Evolutionary conservation across 768 basidiomycete genomes (phyloP).

Genomic region (Podaxis sp.): DNA sequence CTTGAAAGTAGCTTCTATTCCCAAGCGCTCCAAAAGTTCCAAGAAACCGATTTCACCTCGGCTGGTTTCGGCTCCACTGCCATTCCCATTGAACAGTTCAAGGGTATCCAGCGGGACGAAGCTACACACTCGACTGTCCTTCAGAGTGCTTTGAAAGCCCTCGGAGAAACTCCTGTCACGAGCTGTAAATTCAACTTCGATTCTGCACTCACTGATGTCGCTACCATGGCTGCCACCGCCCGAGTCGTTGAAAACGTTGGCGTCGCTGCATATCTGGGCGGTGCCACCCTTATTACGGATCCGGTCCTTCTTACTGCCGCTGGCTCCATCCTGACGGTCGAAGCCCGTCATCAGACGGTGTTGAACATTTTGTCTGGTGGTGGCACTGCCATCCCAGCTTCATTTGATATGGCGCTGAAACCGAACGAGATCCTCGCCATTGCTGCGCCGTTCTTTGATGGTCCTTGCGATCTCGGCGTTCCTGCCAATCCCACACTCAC

Average conservation of each 20-base stretch:
- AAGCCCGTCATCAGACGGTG: constrained; percentile 81
- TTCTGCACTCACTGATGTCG: constrained; percentile 58
- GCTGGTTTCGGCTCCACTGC: constrained; percentile 64
- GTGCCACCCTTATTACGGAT: constrained; percentile 59
- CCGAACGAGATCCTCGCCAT: constrained; percentile 73
- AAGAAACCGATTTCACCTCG: constrained; percentile 54
- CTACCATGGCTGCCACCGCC: constrained; percentile 68
- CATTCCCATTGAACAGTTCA: constrained; percentile 61
- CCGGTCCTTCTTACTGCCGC: constrained; percentile 64
- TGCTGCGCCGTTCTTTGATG: constrained; percentile 65
- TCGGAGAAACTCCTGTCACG: constrained; percentile 54
- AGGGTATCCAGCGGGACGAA: constrained; percentile 62
- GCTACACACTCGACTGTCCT: constrained; percentile 55
- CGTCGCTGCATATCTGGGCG: constrained; percentile 76
- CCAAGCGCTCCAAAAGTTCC: constrained; percentile 66
- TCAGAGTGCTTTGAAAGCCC: constrained; percentile 48
- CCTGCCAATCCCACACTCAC: constrained; percentile 58
- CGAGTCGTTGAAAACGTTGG: constrained; percentile 78
- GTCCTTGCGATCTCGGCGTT: constrained; percentile 61
- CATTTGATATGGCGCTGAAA: constrained; percentile 73
- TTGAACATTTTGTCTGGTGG: constrained; percentile 66
- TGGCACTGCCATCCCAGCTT: constrained; percentile 58
- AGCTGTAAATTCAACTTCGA: constrained; percentile 72
- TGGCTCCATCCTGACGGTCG: constrained; percentile 73
- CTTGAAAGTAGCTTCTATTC: constrained; percentile 70